These are phyloP conservation scores for Penicillium sp. DNA, from an alignment of 2,329 filamentous ascomycete genomes.

Conservation along the genomic window DNA sequence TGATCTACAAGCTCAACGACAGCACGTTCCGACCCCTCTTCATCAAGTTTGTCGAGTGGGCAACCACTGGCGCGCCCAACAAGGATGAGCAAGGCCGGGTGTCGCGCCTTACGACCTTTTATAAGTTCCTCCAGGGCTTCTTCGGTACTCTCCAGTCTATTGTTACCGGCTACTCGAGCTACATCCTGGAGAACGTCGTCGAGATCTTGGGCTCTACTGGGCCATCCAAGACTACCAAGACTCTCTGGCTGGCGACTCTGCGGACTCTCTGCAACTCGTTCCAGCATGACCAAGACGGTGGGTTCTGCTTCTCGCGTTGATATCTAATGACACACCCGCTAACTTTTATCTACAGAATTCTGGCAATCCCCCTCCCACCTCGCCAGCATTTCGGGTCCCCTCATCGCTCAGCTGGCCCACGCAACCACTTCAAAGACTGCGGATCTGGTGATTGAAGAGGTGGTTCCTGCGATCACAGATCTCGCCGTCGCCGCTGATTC, in stretches of 20 bases:
- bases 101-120: conserved; percentile 68
- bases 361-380: conserved; percentile 93
- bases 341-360: conserved; percentile 54
- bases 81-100: conserved; percentile 55
- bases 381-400: conserved; percentile 60
- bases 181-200: conserved; percentile 71
- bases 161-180: conserved; percentile 84
- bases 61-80: conserved; percentile 56
- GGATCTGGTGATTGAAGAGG: conserved; percentile 48
- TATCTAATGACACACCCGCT: neutral
- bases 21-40: conserved; percentile 90
- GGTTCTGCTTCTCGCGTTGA: conserved; percentile 5
- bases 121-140: conserved; percentile 72
- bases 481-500: conserved; percentile 76
- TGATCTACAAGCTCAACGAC: conserved; percentile 96
- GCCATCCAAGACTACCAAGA: conserved; percentile 47
- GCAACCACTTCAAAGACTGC: conserved; percentile 37
- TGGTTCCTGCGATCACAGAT: conserved; percentile 72
- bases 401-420: conserved; percentile 62
- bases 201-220: conserved; percentile 50
- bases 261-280: conserved; percentile 70
- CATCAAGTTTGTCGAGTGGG: conserved; percentile 77
- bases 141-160: conserved; percentile 87
- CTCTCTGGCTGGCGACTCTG: conserved; percentile 66
- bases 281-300: conserved; percentile 77